Conservation (phyloP, 1,284 basidiomycete genomes). For the Rhizopogon parksii region DNA sequence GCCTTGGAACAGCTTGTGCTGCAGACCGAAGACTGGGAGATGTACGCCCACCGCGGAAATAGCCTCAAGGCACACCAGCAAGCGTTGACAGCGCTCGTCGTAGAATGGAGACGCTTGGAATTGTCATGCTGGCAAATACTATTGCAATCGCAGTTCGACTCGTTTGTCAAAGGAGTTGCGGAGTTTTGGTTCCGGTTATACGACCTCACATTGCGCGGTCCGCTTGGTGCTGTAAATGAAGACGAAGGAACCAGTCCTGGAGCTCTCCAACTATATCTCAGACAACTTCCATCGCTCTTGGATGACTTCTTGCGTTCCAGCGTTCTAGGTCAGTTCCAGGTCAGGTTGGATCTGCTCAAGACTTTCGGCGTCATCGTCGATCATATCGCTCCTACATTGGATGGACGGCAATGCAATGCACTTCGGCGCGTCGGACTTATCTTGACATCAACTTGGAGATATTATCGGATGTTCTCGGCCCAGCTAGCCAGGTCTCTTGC, state of each 20-base stretch:
- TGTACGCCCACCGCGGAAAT: slow-evolving; percentile 85
- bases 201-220: slow-evolving; percentile 68
- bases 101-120: slow-evolving; percentile 89
- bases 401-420: slow-evolving; percentile 22
- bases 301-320: slow-evolving; percentile 77
- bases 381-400: slow-evolving; percentile 13
- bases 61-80: slow-evolving; percentile 67
- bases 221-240: slow-evolving; percentile 42
- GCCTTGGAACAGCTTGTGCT: slow-evolving; percentile 82
- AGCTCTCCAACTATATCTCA: slow-evolving; percentile 50
- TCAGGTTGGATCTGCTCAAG: slow-evolving; percentile 64
- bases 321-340: slow-evolving; percentile 76
- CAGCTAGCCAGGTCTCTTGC: slow-evolving; percentile 47
- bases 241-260: slow-evolving; percentile 28
- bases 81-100: slow-evolving; percentile 67
- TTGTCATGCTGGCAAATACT: slow-evolving; percentile 83
- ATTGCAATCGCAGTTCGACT: slow-evolving; percentile 63
- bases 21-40: slow-evolving; percentile 96
- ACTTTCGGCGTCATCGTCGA: slow-evolving; percentile 58
- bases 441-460: slow-evolving; percentile 59
- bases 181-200: slow-evolving; percentile 94
- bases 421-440: slow-evolving; percentile 52
- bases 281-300: slow-evolving; percentile 70
- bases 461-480: slow-evolving; percentile 61
- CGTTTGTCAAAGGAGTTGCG: slow-evolving; percentile 58